A percentile compares a stretch with the other conserved stretches of the same genome.
These are phyloP conservation scores for Stachybotrys elegans DNA, from an alignment of 2,329 filamentous ascomycete genomes.

Conservation along the genomic window DNA sequence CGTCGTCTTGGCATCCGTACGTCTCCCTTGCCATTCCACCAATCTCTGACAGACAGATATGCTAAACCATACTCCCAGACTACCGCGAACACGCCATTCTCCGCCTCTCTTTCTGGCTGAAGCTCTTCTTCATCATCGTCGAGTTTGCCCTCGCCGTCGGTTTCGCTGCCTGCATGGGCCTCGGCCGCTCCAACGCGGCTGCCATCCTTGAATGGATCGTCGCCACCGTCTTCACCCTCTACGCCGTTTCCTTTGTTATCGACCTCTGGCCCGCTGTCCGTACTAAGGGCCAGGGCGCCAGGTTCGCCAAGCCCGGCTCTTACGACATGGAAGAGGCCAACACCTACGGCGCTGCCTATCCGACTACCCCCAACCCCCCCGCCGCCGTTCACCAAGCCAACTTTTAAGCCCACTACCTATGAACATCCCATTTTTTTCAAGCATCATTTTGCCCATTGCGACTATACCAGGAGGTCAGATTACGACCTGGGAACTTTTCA, in stretches of 20 bases:
- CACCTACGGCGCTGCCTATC: neutral
- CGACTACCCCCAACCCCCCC: too few relatives aligned
- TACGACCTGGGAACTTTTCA: too few relatives aligned
- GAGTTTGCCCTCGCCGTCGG: slow-evolving; percentile 69
- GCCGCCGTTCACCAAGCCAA: too few relatives aligned
- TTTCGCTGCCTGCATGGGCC: slow-evolving; percentile 58
- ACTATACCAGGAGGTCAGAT: too few relatives aligned
- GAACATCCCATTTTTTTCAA: too few relatives aligned
- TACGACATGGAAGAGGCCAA: slow-evolving; percentile 17
- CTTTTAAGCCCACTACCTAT: too few relatives aligned
- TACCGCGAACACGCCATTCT: slow-evolving; percentile 73
- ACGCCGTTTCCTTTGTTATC: slow-evolving; percentile 79
- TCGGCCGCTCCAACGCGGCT: slow-evolving; percentile 53
- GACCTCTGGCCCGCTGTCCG: slow-evolving; percentile 77
- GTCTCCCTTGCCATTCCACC: slow-evolving; percentile 17
- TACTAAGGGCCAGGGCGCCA: slow-evolving; percentile 37
- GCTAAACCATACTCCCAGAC: slow-evolving; percentile 36
- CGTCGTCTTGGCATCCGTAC: slow-evolving; percentile 71
- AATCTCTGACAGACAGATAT: too few relatives aligned
- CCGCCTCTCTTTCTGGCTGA: slow-evolving; percentile 77
- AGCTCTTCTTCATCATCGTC: slow-evolving; percentile 76
- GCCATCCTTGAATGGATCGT: slow-evolving; percentile 78
- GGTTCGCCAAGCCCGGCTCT: slow-evolving; percentile 21
- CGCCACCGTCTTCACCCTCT: slow-evolving; percentile 81
- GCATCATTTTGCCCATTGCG: too few relatives aligned